Evolutionary conservation across 2,329 filamentous ascomycete genomes (phyloP).

Genomic region (Paraphoma chrysanthemicola): DNA sequence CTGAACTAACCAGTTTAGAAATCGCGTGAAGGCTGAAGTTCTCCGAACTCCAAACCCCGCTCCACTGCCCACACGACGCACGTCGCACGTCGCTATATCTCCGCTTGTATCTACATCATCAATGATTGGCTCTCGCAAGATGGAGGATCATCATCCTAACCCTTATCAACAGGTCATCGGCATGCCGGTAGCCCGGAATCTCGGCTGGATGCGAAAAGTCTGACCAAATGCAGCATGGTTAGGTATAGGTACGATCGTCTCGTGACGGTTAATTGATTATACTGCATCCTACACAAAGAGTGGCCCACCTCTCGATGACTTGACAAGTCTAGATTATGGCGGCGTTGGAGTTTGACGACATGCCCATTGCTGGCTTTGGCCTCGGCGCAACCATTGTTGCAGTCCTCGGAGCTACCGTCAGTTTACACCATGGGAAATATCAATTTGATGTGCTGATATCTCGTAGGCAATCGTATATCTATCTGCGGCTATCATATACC

Average conservation of each 20-base stretch:
- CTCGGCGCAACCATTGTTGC: background rate
- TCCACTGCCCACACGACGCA: background rate
- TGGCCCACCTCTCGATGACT: background rate
- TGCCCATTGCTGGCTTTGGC: background rate
- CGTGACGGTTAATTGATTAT: too few relatives aligned
- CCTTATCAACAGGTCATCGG: background rate
- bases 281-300: too few relatives aligned
- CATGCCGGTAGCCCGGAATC: background rate
- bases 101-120: background rate
- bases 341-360: background rate
- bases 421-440: background rate
- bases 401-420: background rate
- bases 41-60: background rate
- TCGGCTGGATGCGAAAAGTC: background rate
- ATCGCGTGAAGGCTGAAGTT: background rate
- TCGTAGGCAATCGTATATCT: background rate
- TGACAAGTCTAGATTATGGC: background rate
- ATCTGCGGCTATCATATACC: conserved; percentile 17
- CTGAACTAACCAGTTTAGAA: too few relatives aligned
- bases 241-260: too few relatives aligned
- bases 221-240: background rate
- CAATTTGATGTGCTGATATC: background rate
- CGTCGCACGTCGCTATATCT: background rate
- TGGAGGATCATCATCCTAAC: too few relatives aligned
- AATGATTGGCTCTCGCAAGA: background rate